Evolutionary conservation across 1,284 basidiomycete species (phyloP), one percentile per base, ranked within the genome.

Genomic region (Heimioporus punctisporus): DNA sequence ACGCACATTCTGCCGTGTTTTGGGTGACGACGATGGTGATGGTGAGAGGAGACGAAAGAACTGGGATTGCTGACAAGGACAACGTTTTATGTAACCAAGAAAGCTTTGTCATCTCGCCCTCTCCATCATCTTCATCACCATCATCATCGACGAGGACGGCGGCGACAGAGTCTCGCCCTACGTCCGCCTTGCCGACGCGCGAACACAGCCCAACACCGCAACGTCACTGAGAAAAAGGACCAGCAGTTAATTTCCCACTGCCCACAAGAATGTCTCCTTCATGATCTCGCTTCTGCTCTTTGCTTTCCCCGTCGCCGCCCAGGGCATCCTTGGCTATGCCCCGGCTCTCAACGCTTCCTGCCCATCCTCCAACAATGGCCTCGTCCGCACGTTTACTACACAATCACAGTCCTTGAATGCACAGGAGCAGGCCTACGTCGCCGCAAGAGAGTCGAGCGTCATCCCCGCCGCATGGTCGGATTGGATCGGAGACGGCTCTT

Each of bases 401-500:
- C 62, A 76, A 48, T 80, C 76, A 23, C 85, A 85, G 65, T 62
- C 75, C 1, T 60, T 88, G 8, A 76, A 85, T 62, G 66, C 80
- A 7, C 61, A 65, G 27, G 86, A 88, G 62, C 52, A 52, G 1
- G 70, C 69, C 4, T 88, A 84, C 60, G 69, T 86, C 25, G 42
- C 60, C 17, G 64, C 72, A 15, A 76, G 85, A 12, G 68, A 76
- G 40, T 64, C 73, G 2, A 65, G 64, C 4, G 72, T 76, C 54
- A 64, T 84, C 8, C 74, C 76, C 1, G 60, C 61, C 34, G 83
- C 82, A 23, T 88, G 86, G 86, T 69, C 66, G 10, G 74, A 78
- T 21, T 88, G 85, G 85, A 56, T 87, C 31, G 82, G 80, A 4
- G 69, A 85, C 56, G 81, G 75, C 15, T 78, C 79, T 3, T 59